Conservation (phyloP, 2,329 filamentous ascomycete species). For the Albophoma yamanashiensis region DNA sequence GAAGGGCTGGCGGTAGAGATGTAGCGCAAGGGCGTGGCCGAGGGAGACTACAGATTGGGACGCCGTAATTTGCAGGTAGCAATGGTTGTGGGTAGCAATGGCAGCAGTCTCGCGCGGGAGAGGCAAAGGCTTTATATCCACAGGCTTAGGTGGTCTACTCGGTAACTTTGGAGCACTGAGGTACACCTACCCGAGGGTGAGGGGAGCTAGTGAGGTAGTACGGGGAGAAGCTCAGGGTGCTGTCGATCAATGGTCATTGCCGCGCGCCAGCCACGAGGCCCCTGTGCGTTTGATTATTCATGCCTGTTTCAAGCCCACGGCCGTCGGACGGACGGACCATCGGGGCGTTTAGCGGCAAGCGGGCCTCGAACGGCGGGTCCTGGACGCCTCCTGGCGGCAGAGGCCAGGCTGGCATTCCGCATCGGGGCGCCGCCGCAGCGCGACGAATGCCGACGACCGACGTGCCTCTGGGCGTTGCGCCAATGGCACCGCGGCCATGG, state of each 20-base stretch:
- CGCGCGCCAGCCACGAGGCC: neutral
- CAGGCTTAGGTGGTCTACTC: too few species aligned
- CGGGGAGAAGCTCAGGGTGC: too few species aligned
- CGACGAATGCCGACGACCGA: neutral
- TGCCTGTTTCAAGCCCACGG: neutral
- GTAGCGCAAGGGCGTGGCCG: neutral
- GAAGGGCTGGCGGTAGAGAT: neutral
- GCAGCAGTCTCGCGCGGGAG: neutral
- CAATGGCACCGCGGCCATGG: neutral
- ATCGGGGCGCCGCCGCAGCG: neutral
- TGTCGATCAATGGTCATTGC: too few species aligned
- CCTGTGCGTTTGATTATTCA: neutral
- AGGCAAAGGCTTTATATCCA: neutral
- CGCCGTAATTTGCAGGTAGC: neutral
- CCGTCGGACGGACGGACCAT: neutral
- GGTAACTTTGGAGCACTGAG: too few species aligned
- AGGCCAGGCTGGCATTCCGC: neutral
- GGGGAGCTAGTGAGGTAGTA: too few species aligned
- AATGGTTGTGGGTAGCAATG: neutral
- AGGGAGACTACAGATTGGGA: neutral
- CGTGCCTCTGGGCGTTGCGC: neutral
- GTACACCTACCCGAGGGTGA: too few species aligned
- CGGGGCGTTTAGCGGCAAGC: neutral
- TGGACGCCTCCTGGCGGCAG: neutral
- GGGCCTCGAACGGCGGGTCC: neutral